Evolutionary conservation across 1,284 basidiomycete species (phyloP).

Genomic region (Takashimella koratensis): DNA sequence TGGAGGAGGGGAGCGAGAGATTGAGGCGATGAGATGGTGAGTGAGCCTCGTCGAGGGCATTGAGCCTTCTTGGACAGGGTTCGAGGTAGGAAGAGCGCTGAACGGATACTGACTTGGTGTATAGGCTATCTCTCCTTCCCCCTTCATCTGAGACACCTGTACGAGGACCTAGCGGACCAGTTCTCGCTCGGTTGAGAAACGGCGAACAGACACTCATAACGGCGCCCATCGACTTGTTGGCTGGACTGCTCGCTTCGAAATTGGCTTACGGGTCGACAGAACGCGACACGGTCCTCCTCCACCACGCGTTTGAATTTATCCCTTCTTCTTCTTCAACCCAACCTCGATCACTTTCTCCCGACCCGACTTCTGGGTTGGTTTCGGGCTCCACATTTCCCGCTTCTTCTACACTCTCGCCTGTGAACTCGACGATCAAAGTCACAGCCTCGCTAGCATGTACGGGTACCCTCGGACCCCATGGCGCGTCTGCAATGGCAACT

Average conservation of each 20-base stretch:
- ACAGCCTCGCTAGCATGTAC: constrained; percentile 71
- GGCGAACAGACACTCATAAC: constrained; percentile 42
- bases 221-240: constrained; percentile 74
- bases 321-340: no score
- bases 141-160: no score
- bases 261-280: constrained; percentile 70
- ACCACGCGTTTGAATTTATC: constrained; percentile 65
- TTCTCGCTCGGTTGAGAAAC: no score
- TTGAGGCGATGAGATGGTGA: constrained; percentile 61
- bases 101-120: no score
- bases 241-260: constrained; percentile 67
- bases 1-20: constrained; percentile 42
- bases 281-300: constrained; percentile 80
- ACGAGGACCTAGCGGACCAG: no score
- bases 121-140: no score
- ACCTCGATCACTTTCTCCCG: not conserved
- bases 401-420: no score
- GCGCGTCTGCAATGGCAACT: constrained; percentile 77
- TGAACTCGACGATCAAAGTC: no score
- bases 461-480: constrained; percentile 55
- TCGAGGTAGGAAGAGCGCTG: no score
- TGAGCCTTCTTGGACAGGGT: no score
- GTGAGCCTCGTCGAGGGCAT: constrained; percentile 5
- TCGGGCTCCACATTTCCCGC: no score
- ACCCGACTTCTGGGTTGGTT: not conserved